Evolutionary conservation across 78 protist genomes (phyloP), one percentile per base, ranked within the genome.

Genomic region (Mantamonas sphyraenae): DNA sequence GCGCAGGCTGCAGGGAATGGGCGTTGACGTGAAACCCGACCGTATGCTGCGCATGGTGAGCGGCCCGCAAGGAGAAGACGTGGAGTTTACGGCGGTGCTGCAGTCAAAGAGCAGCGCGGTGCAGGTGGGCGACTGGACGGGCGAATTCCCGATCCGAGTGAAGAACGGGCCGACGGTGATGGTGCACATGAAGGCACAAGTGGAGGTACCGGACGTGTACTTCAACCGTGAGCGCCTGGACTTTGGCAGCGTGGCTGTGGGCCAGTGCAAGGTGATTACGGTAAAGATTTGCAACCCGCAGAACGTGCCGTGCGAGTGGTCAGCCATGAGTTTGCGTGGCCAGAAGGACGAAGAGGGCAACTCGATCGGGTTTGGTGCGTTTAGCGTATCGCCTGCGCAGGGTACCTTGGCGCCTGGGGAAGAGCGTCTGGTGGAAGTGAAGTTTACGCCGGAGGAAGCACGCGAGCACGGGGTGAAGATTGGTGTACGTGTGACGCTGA

Each of bases 161-260:
- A 3, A 34, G 28, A 10, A n/a, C 0, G 88, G 85, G 1, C 77
- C 82, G 55, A 10, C 59, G 42, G 59, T 81, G 38, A n/a, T 30
- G 28, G 2, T 86, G 53, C 1, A 35, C 20, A 0, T 86, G 9
- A 10, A 19, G 47, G 87, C 85, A 24, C 45, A 34, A 39, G 77
- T 86, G 56, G 66, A 71, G 26, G 57, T 78, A 37, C 91, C 91
- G 19, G 77, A 67, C 26, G 51, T 86, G 28, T 19, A 39, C 30
- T 20, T 71, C 38, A 42, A 70, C 22, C 8, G 50, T 8, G 73
- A 64, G 22, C 0, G 14, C 10, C 24, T 76, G 51, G 76, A 76
- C 62, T 82, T 76, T 47, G 82, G 82, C 22, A 1, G 14, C 43
- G 72, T 82, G 17, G 30, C 10, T 56, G 14, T 9, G 38, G 81